Conservation (phyloP, 1,284 basidiomycete species). For the Mycosarcoma maydis region DNA sequence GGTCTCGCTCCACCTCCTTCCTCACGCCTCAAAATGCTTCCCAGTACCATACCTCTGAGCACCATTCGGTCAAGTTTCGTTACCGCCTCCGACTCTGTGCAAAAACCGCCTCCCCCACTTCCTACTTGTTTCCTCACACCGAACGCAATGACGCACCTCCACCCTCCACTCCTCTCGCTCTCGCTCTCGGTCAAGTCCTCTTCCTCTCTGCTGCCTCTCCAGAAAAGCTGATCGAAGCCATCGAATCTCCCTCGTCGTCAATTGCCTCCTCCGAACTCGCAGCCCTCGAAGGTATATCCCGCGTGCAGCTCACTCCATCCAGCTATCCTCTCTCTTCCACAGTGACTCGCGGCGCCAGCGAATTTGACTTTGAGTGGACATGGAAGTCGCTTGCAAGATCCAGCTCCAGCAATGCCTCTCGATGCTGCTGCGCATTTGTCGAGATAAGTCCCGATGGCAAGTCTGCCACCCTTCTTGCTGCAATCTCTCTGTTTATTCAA, state of each 20-base stretch:
- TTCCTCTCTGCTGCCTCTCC: slow-evolving; percentile 36
- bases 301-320: slow-evolving; percentile 25
- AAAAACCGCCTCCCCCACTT: slow-evolving; percentile 10
- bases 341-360: slow-evolving; percentile 25
- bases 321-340: not conserved
- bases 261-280: slow-evolving; percentile 29
- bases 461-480: slow-evolving; percentile 23
- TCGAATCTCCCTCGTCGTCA: slow-evolving; percentile 18
- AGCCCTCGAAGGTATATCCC: slow-evolving; percentile 39
- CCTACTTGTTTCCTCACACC: slow-evolving; percentile 2
- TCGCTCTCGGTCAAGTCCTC: slow-evolving; percentile 41
- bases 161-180: slow-evolving; percentile 36
- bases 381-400: slow-evolving; percentile 32
- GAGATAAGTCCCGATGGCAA: slow-evolving; percentile 19
- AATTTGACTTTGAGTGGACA: slow-evolving; percentile 49
- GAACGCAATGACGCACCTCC: not conserved
- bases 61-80: slow-evolving; percentile 15
- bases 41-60: slow-evolving; percentile 15
- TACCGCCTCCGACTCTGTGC: slow-evolving; percentile 33
- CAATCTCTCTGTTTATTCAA: slow-evolving; percentile 35
- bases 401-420: not conserved
- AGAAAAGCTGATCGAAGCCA: slow-evolving; percentile 17
- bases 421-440: slow-evolving; percentile 48
- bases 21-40: slow-evolving; percentile 13
- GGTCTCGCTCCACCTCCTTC: slow-evolving; percentile 22